Evolutionary conservation across 768 basidiomycete genomes (phyloP).

Genomic region (Suillus clintonianus): DNA sequence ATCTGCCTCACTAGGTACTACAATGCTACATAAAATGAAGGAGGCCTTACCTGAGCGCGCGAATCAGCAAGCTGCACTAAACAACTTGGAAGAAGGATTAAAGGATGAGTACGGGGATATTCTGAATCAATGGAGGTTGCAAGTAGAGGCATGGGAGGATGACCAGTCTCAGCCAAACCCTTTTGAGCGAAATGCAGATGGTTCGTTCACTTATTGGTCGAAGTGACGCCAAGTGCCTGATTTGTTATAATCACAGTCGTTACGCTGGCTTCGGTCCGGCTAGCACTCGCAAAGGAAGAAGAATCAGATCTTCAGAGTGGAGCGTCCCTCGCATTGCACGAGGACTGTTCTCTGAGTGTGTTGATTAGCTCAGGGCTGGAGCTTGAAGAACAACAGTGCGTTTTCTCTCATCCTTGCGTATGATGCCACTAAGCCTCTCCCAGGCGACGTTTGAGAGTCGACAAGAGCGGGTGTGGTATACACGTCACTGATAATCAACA

Average conservation of each 20-base stretch:
- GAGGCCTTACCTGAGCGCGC: background rate
- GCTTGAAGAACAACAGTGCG: background rate
- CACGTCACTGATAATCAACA: conserved; percentile 4
- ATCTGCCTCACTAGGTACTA: too few relatives aligned
- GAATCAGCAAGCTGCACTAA: conserved; percentile 8
- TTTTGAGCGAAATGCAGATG: background rate
- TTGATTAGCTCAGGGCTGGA: background rate
- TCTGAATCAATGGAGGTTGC: background rate
- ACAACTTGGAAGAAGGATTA: conserved; percentile 22
- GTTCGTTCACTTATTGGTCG: background rate
- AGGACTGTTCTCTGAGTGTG: background rate
- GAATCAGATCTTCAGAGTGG: background rate
- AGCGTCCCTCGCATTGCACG: background rate
- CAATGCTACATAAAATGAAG: background rate
- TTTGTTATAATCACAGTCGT: background rate
- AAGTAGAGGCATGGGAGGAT: background rate
- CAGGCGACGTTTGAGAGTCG: background rate
- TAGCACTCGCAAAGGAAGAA: background rate
- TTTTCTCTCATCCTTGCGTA: background rate
- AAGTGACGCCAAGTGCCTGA: too few relatives aligned
- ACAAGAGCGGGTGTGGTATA: background rate
- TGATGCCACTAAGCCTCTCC: background rate
- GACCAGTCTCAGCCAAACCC: background rate
- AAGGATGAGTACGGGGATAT: background rate
- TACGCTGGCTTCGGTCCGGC: background rate